Base-by-base conservation (phyloP, 257 asterid species). In the Penstemon barbatus region DNA sequence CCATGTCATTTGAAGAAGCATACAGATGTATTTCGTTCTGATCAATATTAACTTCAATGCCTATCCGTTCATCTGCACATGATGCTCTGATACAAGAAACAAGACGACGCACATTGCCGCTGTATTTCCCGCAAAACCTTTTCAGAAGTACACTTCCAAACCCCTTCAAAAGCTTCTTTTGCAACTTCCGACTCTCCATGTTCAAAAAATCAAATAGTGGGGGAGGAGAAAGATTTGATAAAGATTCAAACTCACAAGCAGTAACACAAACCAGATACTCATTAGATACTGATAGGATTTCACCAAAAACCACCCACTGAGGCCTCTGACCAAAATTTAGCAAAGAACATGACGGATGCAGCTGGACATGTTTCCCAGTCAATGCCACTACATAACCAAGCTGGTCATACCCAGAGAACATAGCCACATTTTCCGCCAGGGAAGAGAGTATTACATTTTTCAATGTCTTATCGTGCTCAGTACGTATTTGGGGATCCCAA, bases 331-430 rank as follows among this genome's bases (percentile, higher is more conserved):
- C 81, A 57, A 93, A 93, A 74, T 70, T 89, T 65, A 83, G 77
- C 71, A 93, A 76, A 42, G 99, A 90, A 71, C 92, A 88, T 15
- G 99, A 85, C 46, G 96, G 97, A 75, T 93, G 99, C 46, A 93
- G 74, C 56, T 90, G 92, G 45, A 90, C 80, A 77, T 84, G 88
- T 71, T 88, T 93, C 83, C 89, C 80, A 37, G 92, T 73, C 13
- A 77, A 61, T 7, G 92, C 97, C 78, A 93, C 95, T 76, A 87
- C 85, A 81, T 87, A 93, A 50, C 99, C 99, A 77, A 93, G 96
- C 65, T 77, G 88, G 79, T 93, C 97, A 77, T 85, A 82, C 63
- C 99, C 99, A 13, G 97, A 87, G 81, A 85, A 90, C 89, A 93
- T 77, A 44, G 99, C 97, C 74, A 90, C 92, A 75, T 90, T 93